Percentiles rank a stretch among this genome's conserved stretches.
These are phyloP conservation scores for Borovskyia barvae DNA, from an alignment of 208 protist genomes.

Conservation along the genomic window DNA sequence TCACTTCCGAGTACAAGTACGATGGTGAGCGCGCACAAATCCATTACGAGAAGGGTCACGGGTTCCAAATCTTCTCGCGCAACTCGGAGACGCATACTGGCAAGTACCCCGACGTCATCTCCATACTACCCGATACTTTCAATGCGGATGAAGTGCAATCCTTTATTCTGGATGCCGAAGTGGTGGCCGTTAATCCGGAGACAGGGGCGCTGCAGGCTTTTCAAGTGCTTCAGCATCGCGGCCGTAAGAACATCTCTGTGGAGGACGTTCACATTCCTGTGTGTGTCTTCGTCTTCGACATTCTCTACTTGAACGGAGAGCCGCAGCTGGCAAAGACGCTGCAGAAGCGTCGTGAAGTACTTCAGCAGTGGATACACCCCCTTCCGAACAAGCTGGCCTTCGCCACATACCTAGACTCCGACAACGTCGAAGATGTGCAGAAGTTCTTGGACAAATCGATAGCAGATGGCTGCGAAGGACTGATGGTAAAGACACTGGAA, in stretches of 20 bases:
- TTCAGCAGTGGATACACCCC: conserved; percentile 78
- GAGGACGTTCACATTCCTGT: conserved; percentile 96
- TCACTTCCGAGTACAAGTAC: conserved; percentile 99
- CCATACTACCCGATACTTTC: conserved; percentile 65
- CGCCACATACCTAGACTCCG: conserved; percentile 83
- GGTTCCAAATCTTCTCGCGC: conserved; percentile 96
- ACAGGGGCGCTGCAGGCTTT: conserved; percentile 95
- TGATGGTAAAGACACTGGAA: conserved; percentile 99
- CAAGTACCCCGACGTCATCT: conserved; percentile 98
- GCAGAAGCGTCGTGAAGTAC: conserved; percentile 65
- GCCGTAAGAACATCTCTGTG: conserved; percentile 90
- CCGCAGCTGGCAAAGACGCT: conserved; percentile 87
- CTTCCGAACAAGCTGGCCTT: conserved; percentile 80
- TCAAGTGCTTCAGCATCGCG: conserved; percentile 91
- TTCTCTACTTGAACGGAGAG: conserved; percentile 98
- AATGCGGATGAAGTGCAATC: conserved; percentile 65
- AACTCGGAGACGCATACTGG: conserved; percentile 98
- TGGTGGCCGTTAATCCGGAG: conserved; percentile 94
- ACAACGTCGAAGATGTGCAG: conserved; percentile 93
- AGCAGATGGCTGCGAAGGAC: conserved; percentile 91
- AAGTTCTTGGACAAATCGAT: conserved; percentile 95
- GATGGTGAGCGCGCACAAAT: conserved; percentile 98
- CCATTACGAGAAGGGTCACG: conserved; percentile 75
- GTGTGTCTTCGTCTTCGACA: conserved; percentile 99
- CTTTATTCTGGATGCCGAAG: conserved; percentile 99